These are phyloP conservation scores for Thermomucor indicae-seudaticae DNA, from an alignment of 371 early-diverging fungal species.

Conservation along the genomic window DNA sequence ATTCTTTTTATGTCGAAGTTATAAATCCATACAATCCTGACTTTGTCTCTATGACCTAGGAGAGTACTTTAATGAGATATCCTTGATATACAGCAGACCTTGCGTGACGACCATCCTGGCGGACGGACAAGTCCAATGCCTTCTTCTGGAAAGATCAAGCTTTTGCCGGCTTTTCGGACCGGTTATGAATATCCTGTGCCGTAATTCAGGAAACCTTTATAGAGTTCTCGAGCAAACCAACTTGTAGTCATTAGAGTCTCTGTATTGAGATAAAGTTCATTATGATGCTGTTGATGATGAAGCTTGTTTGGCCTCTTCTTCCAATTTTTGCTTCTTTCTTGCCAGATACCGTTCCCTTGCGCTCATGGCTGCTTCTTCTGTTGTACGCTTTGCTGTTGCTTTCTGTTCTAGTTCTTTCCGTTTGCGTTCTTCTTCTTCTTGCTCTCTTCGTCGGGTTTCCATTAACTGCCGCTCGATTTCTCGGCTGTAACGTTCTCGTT, in stretches of 20 bases:
- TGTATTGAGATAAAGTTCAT: background rate
- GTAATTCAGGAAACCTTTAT: slow-evolving; percentile 66
- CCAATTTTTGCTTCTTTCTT: slow-evolving; percentile 58
- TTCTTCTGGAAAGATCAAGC: slow-evolving; percentile 79
- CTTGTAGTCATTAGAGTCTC: background rate
- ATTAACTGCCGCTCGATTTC: slow-evolving; percentile 56
- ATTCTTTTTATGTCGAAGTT: too few species aligned
- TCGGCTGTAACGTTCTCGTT: slow-evolving; percentile 36
- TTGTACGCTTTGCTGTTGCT: slow-evolving; percentile 59
- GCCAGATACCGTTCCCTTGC: slow-evolving; percentile 77
- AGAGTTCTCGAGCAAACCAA: background rate
- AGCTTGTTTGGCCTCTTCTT: slow-evolving; percentile 1
- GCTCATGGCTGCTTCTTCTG: slow-evolving; percentile 67
- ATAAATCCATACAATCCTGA: too few species aligned
- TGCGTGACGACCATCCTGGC: slow-evolving; percentile 84
- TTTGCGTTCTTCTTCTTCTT: slow-evolving; percentile 45
- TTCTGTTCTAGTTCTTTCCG: slow-evolving; percentile 52
- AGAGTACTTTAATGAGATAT: slow-evolving; percentile 94
- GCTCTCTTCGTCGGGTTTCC: slow-evolving; percentile 43
- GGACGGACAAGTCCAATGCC: slow-evolving; percentile 82
- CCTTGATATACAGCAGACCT: slow-evolving; percentile 81
- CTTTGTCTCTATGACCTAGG: too few species aligned
- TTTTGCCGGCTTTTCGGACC: slow-evolving; percentile 89
- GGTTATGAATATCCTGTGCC: slow-evolving; percentile 82
- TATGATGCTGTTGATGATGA: background rate